Base-by-base conservation (phyloP, 768 basidiomycete genomes). In the Mycena galericulata region DNA sequence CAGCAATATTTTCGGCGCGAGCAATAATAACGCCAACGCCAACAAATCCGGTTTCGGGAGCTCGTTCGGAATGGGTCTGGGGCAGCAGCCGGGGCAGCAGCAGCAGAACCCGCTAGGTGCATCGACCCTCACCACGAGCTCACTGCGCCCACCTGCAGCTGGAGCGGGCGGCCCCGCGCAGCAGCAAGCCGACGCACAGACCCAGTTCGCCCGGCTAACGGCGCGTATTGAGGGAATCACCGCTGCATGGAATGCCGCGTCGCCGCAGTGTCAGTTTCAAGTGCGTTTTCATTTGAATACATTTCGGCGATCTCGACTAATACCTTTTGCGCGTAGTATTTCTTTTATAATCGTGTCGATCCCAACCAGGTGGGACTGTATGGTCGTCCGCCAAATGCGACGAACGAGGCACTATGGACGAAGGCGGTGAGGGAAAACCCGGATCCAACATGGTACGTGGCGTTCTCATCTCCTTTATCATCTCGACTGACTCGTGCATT, bases 301-400 rank as follows among this genome's bases (percentile, higher is more conserved):
- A n/a, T n/a, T n/a, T n/a, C n/a, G 32, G 30, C 46, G 30, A 27
- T 60, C 9, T 51, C 30, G 70, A 15, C 34, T 34, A 11, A 49
- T 8, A 43, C 57, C 41, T 36, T 45, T 14, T 30, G 2, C 64
- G 17, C 40, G 5, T 61, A 95, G 94, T 87, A 93, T 70, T 89
- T 88, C 69, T 96, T 96, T 72, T 96, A 96, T 77, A 96, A 95
- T 72, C 81, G 93, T 17, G 93, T 95, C 5, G 89, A 92, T 72
- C 92, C 93, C 0, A 82, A 81, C 7, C 84, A 90, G 71, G 88
- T 92, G 3, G 83, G 80, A 29, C 71, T 89, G 57, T 96, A 93
- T 69, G 89, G 87, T 9, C 88, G 92, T 18, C 94, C 95, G 15
- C 76, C 83, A 17, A 93, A 93, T 72, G 89, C 90, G 15, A 86